A percentile compares a stretch with the other conserved stretches of the same genome.
These are phyloP conservation scores for Quercus aquifolioides DNA, from an alignment of 306 rosid species.

Conservation along the genomic window DNA sequence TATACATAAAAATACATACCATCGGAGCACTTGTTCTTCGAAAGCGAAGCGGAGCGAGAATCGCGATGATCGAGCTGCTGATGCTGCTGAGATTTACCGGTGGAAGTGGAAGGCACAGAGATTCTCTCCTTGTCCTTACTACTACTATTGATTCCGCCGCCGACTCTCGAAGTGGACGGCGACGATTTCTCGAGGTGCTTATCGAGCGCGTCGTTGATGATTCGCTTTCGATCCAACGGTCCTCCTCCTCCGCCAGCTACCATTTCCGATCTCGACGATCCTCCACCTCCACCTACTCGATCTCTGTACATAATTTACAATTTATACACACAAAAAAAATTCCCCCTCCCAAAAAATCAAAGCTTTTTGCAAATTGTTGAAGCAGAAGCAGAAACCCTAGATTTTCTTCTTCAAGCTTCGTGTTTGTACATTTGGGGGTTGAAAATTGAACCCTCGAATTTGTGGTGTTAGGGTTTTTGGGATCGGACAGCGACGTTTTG, in stretches of 20 bases:
- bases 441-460: not conserved
- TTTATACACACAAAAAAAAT: no score
- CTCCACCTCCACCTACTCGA: constrained; percentile 46
- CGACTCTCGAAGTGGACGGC: constrained; percentile 48
- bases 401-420: constrained; percentile 7
- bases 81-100: constrained; percentile 48
- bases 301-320: constrained; percentile 47
- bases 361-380: no score
- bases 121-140: constrained; percentile 53
- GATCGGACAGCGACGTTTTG: not conserved
- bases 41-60: constrained; percentile 32
- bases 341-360: no score
- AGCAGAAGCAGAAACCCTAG: not conserved
- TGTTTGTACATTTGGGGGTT: not conserved
- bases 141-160: constrained; percentile 5
- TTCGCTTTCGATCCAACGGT: constrained; percentile 58
- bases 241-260: constrained; percentile 23
- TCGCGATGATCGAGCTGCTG: constrained; percentile 52
- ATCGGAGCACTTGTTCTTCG: constrained; percentile 56
- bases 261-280: constrained; percentile 55
- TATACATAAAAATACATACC: constrained; percentile 15
- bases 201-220: constrained; percentile 67
- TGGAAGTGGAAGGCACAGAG: constrained; percentile 46
- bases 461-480: not conserved
- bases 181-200: constrained; percentile 65